Percentiles rank a stretch among this genome's conserved stretches.
These are phyloP conservation scores for Hypoxylon rubiginosum DNA, from an alignment of 2,329 filamentous ascomycete species.

Conservation along the genomic window DNA sequence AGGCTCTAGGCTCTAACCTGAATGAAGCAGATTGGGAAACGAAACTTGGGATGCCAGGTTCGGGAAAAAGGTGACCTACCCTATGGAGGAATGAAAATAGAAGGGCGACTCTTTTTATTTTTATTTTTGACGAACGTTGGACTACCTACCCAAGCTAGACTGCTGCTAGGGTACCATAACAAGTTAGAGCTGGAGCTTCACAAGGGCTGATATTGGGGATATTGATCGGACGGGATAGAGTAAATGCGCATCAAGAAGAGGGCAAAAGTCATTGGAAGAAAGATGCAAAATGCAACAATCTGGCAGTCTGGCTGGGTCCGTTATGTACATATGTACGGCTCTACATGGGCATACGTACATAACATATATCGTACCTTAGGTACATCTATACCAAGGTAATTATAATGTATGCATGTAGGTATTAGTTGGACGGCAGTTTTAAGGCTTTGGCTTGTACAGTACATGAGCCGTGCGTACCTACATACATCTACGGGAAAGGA, in stretches of 20 bases:
- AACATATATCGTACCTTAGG: no score
- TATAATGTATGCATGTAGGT: slow-evolving; percentile 1
- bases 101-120: slow-evolving; percentile 26
- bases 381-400: not conserved
- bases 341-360: not conserved
- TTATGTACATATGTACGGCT: slow-evolving; percentile 3
- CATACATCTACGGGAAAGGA: not conserved
- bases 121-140: slow-evolving; percentile 39
- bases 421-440: slow-evolving; percentile 1
- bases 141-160: slow-evolving; percentile 33
- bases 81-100: slow-evolving; percentile 34
- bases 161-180: slow-evolving; percentile 38
- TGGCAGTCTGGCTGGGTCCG: not conserved
- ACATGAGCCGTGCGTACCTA: not conserved
- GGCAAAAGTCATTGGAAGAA: slow-evolving; percentile 10
- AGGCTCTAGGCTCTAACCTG: slow-evolving; percentile 24
- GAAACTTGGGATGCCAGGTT: slow-evolving; percentile 32
- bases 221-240: slow-evolving; percentile 26
- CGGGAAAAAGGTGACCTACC: slow-evolving; percentile 25
- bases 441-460: not conserved
- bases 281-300: slow-evolving; percentile 39
- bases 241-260: slow-evolving; percentile 23
- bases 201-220: slow-evolving; percentile 36
- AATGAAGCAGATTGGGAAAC: slow-evolving; percentile 38
- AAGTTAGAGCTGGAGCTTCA: slow-evolving; percentile 32